Evolutionary conservation across 768 basidiomycete species (phyloP).

Genomic region (Kwoniella mangroviensis): DNA sequence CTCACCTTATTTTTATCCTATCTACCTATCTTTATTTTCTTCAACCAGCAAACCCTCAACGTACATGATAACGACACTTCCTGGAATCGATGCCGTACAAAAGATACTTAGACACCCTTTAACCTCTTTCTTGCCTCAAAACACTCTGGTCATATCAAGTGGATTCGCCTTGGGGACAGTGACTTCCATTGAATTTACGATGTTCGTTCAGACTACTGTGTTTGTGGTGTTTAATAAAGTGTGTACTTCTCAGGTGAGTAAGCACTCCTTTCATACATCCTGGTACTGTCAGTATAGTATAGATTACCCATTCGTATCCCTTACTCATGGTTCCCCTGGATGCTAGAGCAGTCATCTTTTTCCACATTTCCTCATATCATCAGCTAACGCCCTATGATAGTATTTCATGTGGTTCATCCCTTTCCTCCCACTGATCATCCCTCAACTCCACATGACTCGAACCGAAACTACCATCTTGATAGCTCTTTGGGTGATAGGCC

Average conservation of each 20-base stretch:
- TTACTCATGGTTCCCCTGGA: not conserved
- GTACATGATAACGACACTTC: not conserved
- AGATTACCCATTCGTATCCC: not conserved
- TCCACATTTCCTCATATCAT: too few species aligned
- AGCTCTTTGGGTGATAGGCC: conserved; percentile 73
- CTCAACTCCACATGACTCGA: conserved; percentile 65
- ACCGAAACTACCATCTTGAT: conserved; percentile 60
- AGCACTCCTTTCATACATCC: not conserved
- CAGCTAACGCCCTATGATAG: conserved; percentile 59
- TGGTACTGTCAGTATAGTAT: not conserved
- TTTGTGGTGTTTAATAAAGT: conserved; percentile 99
- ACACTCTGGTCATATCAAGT: conserved; percentile 70
- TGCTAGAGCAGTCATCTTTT: too few species aligned
- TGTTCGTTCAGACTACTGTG: conserved; percentile 86
- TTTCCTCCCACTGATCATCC: conserved; percentile 80
- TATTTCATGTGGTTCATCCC: conserved; percentile 98
- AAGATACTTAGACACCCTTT: conserved; percentile 68
- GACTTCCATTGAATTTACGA: conserved; percentile 69
- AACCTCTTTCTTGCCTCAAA: conserved; percentile 81
- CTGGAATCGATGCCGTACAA: not conserved
- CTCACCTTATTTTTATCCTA: conserved; percentile 94
- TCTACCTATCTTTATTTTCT: conserved; percentile 79
- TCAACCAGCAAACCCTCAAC: conserved; percentile 22
- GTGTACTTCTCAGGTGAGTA: conserved; percentile 87
- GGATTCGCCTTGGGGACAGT: conserved; percentile 71